These are phyloP conservation scores for Carex myosuroides DNA, from an alignment of 176 grass and related monocot species.

Conservation along the genomic window DNA sequence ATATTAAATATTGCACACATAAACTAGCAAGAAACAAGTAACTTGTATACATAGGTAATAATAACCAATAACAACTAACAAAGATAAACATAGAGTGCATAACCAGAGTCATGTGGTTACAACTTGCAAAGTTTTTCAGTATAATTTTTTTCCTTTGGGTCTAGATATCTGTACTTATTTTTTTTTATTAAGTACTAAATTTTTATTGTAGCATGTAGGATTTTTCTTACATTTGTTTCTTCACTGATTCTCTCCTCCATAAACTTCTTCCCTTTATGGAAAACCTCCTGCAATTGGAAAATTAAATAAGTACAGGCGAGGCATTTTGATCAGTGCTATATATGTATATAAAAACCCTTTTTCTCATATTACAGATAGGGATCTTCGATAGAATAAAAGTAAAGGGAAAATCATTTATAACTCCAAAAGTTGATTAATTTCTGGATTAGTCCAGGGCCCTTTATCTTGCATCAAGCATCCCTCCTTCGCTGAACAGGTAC, in stretches of 20 bases:
- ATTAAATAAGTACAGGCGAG: background rate
- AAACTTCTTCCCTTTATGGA: slow-evolving; percentile 36
- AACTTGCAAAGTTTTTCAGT: background rate
- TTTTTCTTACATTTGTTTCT: background rate
- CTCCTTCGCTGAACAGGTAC: slow-evolving; percentile 55
- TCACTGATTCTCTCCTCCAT: background rate
- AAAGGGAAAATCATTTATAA: slow-evolving; percentile 36
- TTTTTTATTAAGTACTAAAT: too few relatives aligned
- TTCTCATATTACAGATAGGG: background rate
- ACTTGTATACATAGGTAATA: slow-evolving; percentile 19
- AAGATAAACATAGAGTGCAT: background rate
- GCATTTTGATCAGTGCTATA: background rate
- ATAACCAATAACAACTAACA: background rate
- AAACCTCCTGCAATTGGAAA: slow-evolving; percentile 34
- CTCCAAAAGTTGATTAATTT: slow-evolving; percentile 48
- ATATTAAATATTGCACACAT: background rate
- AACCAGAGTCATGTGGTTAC: background rate
- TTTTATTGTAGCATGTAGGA: too few relatives aligned
- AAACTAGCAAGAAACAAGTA: slow-evolving; percentile 2
- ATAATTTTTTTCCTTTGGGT: background rate
- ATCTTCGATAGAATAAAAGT: slow-evolving; percentile 17
- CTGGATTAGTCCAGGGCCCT: slow-evolving; percentile 66
- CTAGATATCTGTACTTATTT: slow-evolving; percentile 1
- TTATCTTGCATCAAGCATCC: slow-evolving; percentile 86
- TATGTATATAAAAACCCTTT: background rate